These are phyloP conservation scores for Rubus idaeus DNA, from an alignment of 306 rosid species.

Conservation along the genomic window DNA sequence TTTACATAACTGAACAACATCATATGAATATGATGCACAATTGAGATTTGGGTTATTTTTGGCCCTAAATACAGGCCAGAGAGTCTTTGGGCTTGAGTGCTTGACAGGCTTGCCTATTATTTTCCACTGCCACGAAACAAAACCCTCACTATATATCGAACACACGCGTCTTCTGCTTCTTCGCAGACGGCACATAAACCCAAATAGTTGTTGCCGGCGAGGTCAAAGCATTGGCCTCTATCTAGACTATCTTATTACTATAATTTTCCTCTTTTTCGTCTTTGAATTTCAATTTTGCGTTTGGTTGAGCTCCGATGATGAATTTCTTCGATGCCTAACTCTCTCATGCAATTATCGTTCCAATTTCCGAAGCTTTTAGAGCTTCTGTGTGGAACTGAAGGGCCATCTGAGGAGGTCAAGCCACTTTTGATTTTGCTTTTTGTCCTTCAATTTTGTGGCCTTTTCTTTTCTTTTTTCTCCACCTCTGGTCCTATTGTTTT, in stretches of 20 bases:
- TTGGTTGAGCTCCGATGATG: slow-evolving; percentile 31
- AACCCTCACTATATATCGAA: neutral
- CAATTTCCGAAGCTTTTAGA: slow-evolving; percentile 31
- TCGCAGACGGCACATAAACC: too few relatives aligned
- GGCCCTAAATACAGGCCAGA: too few relatives aligned
- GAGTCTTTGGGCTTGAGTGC: too few relatives aligned
- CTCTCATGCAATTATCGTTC: slow-evolving; percentile 25
- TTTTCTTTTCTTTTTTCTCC: neutral
- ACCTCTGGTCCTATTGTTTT: too few relatives aligned
- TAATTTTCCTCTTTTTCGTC: neutral
- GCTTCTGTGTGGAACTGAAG: slow-evolving; percentile 35
- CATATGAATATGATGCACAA: too few relatives aligned
- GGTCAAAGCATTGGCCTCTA: neutral
- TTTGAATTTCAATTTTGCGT: neutral
- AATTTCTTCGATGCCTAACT: neutral
- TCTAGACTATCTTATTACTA: neutral
- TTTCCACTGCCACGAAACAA: neutral
- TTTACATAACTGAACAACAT: too few relatives aligned
- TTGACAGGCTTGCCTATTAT: too few relatives aligned
- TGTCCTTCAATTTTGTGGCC: neutral
- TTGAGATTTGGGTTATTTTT: too few relatives aligned
- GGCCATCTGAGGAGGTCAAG: slow-evolving; percentile 28
- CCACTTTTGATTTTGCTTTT: neutral
- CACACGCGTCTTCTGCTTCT: neutral
- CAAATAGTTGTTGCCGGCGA: neutral